Evolutionary conservation across 2,329 filamentous ascomycete genomes (phyloP), one percentile per base, ranked within the genome.

Genomic region (Geoglossum cookeanum): DNA sequence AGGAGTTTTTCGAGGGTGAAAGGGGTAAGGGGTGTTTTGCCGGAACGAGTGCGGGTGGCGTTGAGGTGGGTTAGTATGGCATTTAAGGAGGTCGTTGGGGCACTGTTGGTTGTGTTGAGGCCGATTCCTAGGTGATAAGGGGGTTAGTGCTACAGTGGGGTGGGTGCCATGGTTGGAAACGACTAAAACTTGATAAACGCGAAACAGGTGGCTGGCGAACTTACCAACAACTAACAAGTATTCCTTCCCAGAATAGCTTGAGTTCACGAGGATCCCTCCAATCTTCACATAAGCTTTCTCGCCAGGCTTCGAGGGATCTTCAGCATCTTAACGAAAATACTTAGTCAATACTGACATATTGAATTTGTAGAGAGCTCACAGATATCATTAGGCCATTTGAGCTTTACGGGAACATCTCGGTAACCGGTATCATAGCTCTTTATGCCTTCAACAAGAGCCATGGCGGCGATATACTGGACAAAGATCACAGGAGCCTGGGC

Each of bases 361-460:
- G 13, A 42, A 1, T 60, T 6, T 53, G 45, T 4, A 57, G n/a
- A 39, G 27, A 35, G 22, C 76, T 68, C 69, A 83, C 81, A 91
- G 57, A 98, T 87, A 66, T 98, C 92, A 65, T 98, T 98, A 9
- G 92, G 92, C 92, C 92, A 98, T 69, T 98, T 98, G 35, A 98
- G 72, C 67, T 86, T 89, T 45, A 98, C 77, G 0, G 87, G 86
- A 3, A 97, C 69, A 0, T 80, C 74, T 4, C 79, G 75, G 68
- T 94, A 97, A 6, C 83, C 87, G 1, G 70, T 70, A 54, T 84
- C 88, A 65, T 97, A 97, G 30, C 75, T 77, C 61, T 86, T 83
- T 60, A 97, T 83, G 0, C 87, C 91, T 60, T 87, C 79, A 2
- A 94, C 84, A 47, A 91, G 85, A 45, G 92, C 90, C 51, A 98